Conservation (phyloP, 1,284 basidiomycete genomes). For the Irpex rosettiformis region DNA sequence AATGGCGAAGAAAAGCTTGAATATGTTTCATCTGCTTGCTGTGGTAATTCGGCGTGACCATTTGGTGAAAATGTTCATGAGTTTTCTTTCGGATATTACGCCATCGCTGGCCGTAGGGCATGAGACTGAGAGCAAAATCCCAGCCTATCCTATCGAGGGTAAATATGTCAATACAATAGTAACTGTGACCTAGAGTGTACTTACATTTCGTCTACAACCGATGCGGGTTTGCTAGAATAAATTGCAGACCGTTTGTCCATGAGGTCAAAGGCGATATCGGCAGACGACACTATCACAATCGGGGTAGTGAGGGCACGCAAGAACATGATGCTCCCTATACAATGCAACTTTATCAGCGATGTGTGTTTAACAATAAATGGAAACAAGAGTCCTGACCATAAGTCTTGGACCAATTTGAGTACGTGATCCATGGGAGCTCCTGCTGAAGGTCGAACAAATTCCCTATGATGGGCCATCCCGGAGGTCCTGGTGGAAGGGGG, state of each 20-base stretch:
- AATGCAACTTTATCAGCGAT: too few relatives aligned
- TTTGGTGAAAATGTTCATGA: conserved; percentile 17
- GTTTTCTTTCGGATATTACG: conserved; percentile 21
- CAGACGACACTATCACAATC: neutral
- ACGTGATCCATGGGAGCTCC: conserved; percentile 8
- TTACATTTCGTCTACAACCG: conserved; percentile 32
- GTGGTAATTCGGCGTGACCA: conserved; percentile 12
- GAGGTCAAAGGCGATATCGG: neutral
- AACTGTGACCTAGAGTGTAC: conserved; percentile 44
- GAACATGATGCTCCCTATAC: neutral
- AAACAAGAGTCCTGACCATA: neutral
- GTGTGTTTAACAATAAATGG: neutral
- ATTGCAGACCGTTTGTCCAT: conserved; percentile 1
- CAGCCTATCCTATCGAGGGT: conserved; percentile 23
- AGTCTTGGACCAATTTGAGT: conserved; percentile 5
- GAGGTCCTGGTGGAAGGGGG: conserved; percentile 4
- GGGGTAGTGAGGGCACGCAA: neutral
- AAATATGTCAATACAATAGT: conserved; percentile 36
- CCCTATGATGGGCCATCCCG: conserved; percentile 6
- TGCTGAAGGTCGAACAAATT: conserved; percentile 5
- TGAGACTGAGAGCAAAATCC: conserved; percentile 28
- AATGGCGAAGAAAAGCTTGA: neutral
- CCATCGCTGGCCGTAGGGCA: conserved; percentile 33
- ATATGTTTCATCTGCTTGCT: neutral
- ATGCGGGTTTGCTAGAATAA: conserved; percentile 2